phyloP scores from a whole-genome alignment of 129 eudicot genomes.

The Calendula officinalis region DNA sequence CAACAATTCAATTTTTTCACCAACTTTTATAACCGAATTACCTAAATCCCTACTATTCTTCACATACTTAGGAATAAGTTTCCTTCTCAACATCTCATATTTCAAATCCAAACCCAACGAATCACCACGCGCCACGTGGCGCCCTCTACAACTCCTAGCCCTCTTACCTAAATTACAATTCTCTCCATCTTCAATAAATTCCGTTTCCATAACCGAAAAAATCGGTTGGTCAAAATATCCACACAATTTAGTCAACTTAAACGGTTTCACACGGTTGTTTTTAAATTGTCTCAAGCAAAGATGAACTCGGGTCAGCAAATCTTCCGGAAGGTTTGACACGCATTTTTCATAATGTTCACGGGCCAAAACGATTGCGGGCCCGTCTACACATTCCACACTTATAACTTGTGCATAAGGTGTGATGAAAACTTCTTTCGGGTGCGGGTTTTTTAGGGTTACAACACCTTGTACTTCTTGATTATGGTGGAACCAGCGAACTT shows the following conservation, averaged over 20 bases:
- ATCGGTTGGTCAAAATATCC: constrained; percentile 88
- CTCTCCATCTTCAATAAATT: constrained; percentile 53
- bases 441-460: constrained; percentile 64
- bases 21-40: constrained; percentile 34
- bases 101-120: constrained; percentile 40
- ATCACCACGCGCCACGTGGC: constrained; percentile 31
- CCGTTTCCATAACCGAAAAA: constrained; percentile 65
- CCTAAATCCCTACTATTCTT: constrained; percentile 27
- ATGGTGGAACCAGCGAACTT: constrained; percentile 98
- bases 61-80: constrained; percentile 42
- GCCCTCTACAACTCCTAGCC: constrained; percentile 58
- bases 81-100: constrained; percentile 41
- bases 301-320: constrained; percentile 61
- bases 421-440: constrained; percentile 90
- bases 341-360: constrained; percentile 87
- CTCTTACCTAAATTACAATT: constrained; percentile 55
- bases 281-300: constrained; percentile 81
- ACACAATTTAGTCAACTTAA: constrained; percentile 73
- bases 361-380: constrained; percentile 82
- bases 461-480: constrained; percentile 75
- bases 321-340: constrained; percentile 51
- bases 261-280: constrained; percentile 72
- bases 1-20: constrained; percentile 74
- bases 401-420: constrained; percentile 96
- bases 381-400: constrained; percentile 95